Base-by-base conservation (phyloP, 2,329 filamentous ascomycete genomes). In the Phialocephala subalpina region DNA sequence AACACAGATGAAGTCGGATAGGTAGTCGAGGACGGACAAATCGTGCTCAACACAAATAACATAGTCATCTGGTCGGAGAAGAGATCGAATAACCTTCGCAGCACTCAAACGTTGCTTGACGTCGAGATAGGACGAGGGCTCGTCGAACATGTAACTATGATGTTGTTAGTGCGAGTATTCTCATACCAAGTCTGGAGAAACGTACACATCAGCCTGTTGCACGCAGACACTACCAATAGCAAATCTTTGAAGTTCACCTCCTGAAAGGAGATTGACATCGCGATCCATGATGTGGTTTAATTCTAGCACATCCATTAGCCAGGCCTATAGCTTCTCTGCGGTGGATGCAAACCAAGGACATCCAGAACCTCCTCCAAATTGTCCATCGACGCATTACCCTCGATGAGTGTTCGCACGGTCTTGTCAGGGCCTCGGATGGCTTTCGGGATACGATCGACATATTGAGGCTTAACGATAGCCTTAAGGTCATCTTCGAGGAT, bases 41-140 rank as follows among this genome's bases (percentile, higher is more conserved):
- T 99, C 96, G 89, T 99, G 96, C 87, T 99, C 96, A 75, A 99
- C 96, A 69, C 97, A 95, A 74, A 99, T 98, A 76, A 99, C 92
- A 78, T 98, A 99, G 83, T 97, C 93, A 74, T 97, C 88, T 56
- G 93, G 89, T 57, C 92, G 88, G 62, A 97, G 87, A 58, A 99
- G 89, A 70, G 93, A 94, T 72, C 96, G 94, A 75, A 99, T 98
- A 73, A 97, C 92, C 74, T 91, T 89, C 74, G 93, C 95, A 69
- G 97, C 96, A 73, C 91, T 92, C 73, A 99, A 84, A 90, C 96
- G 92, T 82, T 99, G 96, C 87, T 98, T 98, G 78, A 99, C 96
- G 91, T 99, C 97, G 65, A 99, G 88, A 81, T 97, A 99, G 42
- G 96, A 99, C 47, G 95, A 98, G 20, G 97, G 97, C 84, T 99